Evolutionary conservation across 371 early-diverging fungal species (phyloP).

Genomic region (Mortierella sp.): DNA sequence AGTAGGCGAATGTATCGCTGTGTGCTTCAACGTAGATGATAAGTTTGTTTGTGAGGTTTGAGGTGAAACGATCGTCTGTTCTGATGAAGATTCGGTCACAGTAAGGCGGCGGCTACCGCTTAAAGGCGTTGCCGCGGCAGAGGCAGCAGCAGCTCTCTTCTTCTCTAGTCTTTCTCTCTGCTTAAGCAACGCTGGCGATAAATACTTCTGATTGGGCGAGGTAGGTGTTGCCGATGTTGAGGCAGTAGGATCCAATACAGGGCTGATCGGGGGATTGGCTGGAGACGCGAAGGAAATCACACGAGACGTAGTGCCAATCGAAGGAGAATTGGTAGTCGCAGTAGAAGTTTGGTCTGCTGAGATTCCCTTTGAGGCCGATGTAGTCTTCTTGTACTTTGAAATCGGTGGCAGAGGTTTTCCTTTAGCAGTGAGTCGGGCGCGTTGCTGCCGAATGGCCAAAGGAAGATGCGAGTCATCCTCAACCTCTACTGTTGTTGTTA

Average conservation of each 20-base stretch:
- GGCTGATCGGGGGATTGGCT: conserved; percentile 10
- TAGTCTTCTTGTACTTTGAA: conserved; percentile 48
- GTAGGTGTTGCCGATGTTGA: conserved; percentile 1
- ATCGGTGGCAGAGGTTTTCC: conserved; percentile 53
- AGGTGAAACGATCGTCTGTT: conserved; percentile 12
- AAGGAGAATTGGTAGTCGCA: background rate
- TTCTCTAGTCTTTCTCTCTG: conserved; percentile 49
- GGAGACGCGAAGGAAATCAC: conserved; percentile 20
- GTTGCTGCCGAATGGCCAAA: conserved; percentile 49
- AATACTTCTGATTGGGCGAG: conserved; percentile 21
- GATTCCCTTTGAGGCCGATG: background rate
- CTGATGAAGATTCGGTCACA: conserved; percentile 6
- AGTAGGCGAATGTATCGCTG: conserved; percentile 14
- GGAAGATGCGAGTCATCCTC: conserved; percentile 55
- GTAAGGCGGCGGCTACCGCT: conserved; percentile 25
- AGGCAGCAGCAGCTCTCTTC: conserved; percentile 39
- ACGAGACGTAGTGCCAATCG: conserved; percentile 14
- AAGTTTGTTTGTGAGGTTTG: conserved; percentile 3
- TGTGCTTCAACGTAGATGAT: conserved; percentile 21
- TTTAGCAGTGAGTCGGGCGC: conserved; percentile 43
- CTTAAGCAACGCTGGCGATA: conserved; percentile 44
- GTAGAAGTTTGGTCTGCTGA: too few relatives aligned
- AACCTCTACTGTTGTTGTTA: background rate
- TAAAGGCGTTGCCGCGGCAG: conserved; percentile 17
- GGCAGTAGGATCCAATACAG: conserved; percentile 1